These are phyloP conservation scores for Harringtonia lauricola DNA, from an alignment of 2,329 filamentous ascomycete species.

Conservation along the genomic window DNA sequence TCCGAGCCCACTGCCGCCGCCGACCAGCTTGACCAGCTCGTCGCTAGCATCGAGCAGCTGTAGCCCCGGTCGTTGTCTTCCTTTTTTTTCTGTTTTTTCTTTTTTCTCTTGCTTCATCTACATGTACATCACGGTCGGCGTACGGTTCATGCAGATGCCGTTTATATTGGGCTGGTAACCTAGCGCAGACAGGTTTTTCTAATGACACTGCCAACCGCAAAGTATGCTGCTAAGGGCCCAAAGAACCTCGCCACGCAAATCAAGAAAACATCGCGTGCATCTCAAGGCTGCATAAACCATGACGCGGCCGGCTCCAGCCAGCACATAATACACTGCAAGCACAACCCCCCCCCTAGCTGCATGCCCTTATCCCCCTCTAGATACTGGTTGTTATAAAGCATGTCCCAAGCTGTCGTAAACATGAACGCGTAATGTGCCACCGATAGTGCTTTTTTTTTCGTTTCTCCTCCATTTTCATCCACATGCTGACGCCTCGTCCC, in stretches of 20 bases:
- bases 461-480: neutral
- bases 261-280: too few relatives aligned
- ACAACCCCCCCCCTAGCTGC: neutral
- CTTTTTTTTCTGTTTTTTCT: neutral
- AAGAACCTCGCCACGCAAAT: too few relatives aligned
- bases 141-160: too few relatives aligned
- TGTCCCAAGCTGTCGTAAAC: conserved; percentile 1
- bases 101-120: neutral
- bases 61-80: conserved; percentile 18
- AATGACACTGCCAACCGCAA: too few relatives aligned
- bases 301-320: too few relatives aligned
- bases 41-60: conserved; percentile 48
- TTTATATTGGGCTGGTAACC: too few relatives aligned
- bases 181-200: too few relatives aligned
- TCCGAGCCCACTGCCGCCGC: conserved; percentile 12
- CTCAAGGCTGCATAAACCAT: too few relatives aligned
- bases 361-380: neutral
- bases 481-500: too few relatives aligned
- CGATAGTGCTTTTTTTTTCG: neutral
- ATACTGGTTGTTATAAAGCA: neutral
- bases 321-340: too few relatives aligned
- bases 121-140: too few relatives aligned
- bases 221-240: too few relatives aligned
- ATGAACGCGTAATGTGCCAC: neutral
- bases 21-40: conserved; percentile 39